Evolutionary conservation across 768 basidiomycete species (phyloP), one percentile per base, ranked within the genome.

Genomic region (Lentinula guzmanii): DNA sequence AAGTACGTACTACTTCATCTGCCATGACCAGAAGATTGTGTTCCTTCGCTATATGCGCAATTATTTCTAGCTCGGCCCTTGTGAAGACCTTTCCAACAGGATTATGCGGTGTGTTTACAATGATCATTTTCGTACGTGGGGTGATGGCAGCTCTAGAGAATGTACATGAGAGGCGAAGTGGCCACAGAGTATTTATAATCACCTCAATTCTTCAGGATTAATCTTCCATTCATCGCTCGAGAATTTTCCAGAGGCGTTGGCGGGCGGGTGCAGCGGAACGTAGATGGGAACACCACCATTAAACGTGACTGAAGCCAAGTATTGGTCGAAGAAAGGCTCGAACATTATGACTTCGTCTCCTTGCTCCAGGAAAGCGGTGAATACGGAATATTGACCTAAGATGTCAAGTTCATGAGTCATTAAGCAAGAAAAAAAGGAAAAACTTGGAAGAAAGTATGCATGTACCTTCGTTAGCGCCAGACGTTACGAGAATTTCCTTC

Each of bases 341-440:
- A 98, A 95, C 84, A 98, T 88, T 74, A 99, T 96, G 64, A 98
- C 96, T 73, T 99, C 97, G 69, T 98, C 97, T 3, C 90, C 96
- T 43, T 84, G 81, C 64, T 98, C 89, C 42, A 97, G 75, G 76
- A 96, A 98, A 0, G 97, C 97, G 9, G 87, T 84, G 67, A 96
- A 91, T 56, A 95, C 91, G 54, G 95, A 86, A 73, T 96, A 98
- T 80, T 94, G 91, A 28, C 96, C 95, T 94, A 71, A 6, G 10
- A 68, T 60, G 55, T 54, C 18, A 43, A 24, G 21, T 13, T 15
- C 11, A 52, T 39, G 37, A 5, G 13, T 18, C 58, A 28, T 63
- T 51, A 42, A 31, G 10, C 37, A 15, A 18, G 50, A 16, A 24
- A 9, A 5, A 15, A 5, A 15, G 4, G 7, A n/a, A 48, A 24